A percentile compares a stretch with the other conserved stretches of the same genome.
Evolutionary conservation across 441 rosid genomes (phyloP).

Genomic region (Mallotus japonicus): DNA sequence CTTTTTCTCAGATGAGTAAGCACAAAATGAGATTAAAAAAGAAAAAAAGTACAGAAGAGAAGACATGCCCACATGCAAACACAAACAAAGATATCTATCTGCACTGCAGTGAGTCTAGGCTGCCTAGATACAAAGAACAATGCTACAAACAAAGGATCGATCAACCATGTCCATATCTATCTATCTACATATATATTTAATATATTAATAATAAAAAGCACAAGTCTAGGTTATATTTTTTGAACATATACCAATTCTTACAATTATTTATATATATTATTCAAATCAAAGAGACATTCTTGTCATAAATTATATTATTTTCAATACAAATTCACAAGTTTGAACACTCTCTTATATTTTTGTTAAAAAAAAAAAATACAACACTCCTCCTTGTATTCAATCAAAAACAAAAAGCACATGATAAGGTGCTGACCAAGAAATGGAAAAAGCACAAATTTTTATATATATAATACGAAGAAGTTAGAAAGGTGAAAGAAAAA

Average conservation of each 20-base stretch:
- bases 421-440: not conserved
- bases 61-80: conserved; percentile 16
- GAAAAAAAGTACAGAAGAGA: not conserved
- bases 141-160: not conserved
- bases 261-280: not conserved
- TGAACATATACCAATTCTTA: not conserved
- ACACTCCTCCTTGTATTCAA: not conserved
- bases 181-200: too few species aligned
- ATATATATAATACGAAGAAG: conserved; percentile 4
- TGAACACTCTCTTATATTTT: not conserved
- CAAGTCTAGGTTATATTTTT: not conserved
- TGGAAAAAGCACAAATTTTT: not conserved
- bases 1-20: not conserved
- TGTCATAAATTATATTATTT: too few species aligned
- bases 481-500: too few species aligned
- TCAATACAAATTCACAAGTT: not conserved
- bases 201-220: not conserved
- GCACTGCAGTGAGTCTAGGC: not conserved
- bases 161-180: too few species aligned
- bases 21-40: not conserved
- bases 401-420: not conserved
- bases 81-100: not conserved
- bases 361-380: too few species aligned
- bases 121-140: not conserved
- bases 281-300: not conserved